phyloP scores from a whole-genome alignment of 129 eudicot species.

The Tagetes erecta region DNA sequence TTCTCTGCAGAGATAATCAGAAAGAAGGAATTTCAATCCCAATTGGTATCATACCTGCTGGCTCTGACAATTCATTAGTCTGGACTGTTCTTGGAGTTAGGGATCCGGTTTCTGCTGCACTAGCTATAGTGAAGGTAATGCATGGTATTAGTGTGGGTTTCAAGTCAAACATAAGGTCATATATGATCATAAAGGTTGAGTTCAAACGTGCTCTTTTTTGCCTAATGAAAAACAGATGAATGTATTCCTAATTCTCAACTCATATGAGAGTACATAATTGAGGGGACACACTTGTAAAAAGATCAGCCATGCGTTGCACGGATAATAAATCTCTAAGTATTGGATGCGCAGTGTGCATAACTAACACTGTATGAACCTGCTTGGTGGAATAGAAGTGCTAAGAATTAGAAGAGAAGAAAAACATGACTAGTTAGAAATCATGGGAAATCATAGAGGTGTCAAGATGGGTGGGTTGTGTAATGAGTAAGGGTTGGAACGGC shows the following conservation, averaged over 20 bases:
- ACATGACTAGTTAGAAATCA: background rate
- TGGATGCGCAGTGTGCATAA: background rate
- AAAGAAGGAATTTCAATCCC: conserved; percentile 95
- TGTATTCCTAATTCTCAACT: background rate
- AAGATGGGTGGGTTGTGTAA: background rate
- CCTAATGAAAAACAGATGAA: conserved; percentile 10
- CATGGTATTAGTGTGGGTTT: conserved; percentile 13
- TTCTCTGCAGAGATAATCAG: conserved; percentile 87
- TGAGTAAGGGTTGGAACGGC: background rate
- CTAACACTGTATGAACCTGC: conserved; percentile 2
- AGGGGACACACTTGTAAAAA: background rate
- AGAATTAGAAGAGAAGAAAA: background rate
- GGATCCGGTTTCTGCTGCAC: conserved; percentile 95
- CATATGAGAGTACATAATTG: background rate
- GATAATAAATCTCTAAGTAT: background rate
- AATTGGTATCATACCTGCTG: conserved; percentile 97
- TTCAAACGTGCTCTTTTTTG: background rate
- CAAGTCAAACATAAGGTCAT: conserved; percentile 10
- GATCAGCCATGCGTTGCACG: background rate
- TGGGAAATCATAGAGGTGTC: background rate
- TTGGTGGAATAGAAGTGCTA: conserved; percentile 5
- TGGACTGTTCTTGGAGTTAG: conserved; percentile 98
- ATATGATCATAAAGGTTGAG: background rate
- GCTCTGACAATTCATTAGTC: conserved; percentile 97
- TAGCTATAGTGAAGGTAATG: conserved; percentile 90